Percentiles rank a stretch among this genome's conserved stretches.
Conservation (phyloP, 805 yeast genomes). For the Hagleromyces aurorensis region DNA sequence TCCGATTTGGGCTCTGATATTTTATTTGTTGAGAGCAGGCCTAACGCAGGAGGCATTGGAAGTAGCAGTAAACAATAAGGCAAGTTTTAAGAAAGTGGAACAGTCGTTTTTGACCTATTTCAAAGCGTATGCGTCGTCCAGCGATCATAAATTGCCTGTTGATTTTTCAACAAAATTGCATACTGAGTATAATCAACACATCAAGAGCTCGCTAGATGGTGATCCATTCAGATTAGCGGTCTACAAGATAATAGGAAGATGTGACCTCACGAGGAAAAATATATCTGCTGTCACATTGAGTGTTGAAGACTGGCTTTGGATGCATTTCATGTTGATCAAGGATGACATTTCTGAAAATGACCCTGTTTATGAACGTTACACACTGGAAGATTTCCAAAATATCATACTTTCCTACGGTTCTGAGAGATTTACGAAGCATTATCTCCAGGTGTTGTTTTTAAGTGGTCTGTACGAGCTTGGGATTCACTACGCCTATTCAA, state of each 20-base stretch:
- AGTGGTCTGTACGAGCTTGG: constrained; percentile 81
- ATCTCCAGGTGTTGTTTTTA: constrained; percentile 63
- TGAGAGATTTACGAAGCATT: constrained; percentile 60
- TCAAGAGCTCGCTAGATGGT: constrained; percentile 55
- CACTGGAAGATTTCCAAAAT: constrained; percentile 65
- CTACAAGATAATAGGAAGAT: constrained; percentile 88
- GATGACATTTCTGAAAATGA: constrained; percentile 44
- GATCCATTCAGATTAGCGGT: constrained; percentile 90
- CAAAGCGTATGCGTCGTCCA: constrained; percentile 54
- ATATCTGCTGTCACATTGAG: constrained; percentile 67
- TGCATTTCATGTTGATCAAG: constrained; percentile 69
- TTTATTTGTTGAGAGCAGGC: constrained; percentile 80
- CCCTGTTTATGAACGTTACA: constrained; percentile 62
- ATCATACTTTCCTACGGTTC: constrained; percentile 66
- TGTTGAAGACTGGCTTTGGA: constrained; percentile 96
- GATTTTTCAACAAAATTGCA: constrained; percentile 63
- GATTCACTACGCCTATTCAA: constrained; percentile 43
- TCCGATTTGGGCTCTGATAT: constrained; percentile 93
- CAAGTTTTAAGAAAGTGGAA: constrained; percentile 76
- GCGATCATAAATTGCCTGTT: constrained; percentile 48
- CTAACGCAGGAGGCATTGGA: constrained; percentile 69
- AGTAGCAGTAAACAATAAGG: constrained; percentile 53
- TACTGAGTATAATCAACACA: constrained; percentile 77
- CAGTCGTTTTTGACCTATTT: constrained; percentile 75
- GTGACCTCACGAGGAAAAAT: constrained; percentile 59